phyloP scores from a whole-genome alignment of 2,329 filamentous ascomycete genomes.

The Raffaelea deltoideospora region DNA sequence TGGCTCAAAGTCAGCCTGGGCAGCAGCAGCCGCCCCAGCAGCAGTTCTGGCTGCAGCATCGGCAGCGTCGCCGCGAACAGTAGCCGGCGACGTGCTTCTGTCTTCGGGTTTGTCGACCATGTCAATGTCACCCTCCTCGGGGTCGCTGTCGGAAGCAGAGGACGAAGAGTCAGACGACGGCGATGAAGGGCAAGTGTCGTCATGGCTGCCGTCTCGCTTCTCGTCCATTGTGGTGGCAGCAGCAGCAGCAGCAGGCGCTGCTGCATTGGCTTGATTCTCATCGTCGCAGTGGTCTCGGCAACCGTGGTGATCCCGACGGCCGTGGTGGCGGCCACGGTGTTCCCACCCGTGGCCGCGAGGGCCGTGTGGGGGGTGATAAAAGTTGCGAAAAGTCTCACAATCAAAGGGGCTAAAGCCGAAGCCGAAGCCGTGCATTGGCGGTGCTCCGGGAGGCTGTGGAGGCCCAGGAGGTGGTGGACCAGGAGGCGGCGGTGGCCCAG shows the following conservation, averaged over 20 bases:
- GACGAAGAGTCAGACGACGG: constrained; percentile 1
- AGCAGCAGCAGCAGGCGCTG: not conserved
- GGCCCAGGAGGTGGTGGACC: no score
- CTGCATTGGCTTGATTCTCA: no score
- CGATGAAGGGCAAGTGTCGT: constrained; percentile 3
- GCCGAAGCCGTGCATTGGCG: no score
- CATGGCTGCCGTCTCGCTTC: no score
- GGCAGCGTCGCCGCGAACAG: constrained; percentile 1
- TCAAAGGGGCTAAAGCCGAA: no score
- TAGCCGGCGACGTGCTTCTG: constrained; percentile 11
- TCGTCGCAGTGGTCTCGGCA: not conserved
- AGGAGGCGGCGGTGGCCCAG: no score
- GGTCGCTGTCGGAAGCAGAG: constrained; percentile 1
- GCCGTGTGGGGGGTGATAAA: no score
- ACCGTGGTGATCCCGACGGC: no score
- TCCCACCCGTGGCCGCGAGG: no score
- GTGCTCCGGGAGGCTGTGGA: no score
- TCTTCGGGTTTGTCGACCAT: constrained; percentile 18
- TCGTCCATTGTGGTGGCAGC: constrained; percentile 6
- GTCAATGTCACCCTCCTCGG: constrained; percentile 8
- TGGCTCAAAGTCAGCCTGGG: not conserved
- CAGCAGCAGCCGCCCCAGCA: not conserved
- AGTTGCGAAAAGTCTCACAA: no score
- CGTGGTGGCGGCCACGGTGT: not conserved
- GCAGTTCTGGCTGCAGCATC: constrained; percentile 6